phyloP scores from a whole-genome alignment of 441 rosid genomes.

The Codiaeum variegatum region DNA sequence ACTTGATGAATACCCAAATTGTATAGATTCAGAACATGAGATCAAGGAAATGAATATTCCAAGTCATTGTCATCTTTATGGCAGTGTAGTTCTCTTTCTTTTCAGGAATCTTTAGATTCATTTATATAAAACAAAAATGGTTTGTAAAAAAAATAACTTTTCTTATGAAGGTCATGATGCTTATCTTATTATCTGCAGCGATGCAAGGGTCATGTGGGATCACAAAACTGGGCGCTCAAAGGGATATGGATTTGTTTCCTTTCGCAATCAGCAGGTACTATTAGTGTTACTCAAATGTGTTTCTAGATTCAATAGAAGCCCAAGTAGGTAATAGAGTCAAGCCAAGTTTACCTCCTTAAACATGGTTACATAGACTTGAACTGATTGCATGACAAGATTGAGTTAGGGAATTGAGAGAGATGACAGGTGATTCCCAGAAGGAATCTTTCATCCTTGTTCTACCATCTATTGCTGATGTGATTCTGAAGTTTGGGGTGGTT shows the following conservation, averaged over 20 bases:
- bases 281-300: background rate
- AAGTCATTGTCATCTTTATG: background rate
- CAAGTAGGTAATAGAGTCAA: background rate
- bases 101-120: background rate
- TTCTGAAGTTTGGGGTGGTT: background rate
- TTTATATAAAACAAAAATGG: background rate
- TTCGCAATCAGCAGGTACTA: constrained; percentile 72
- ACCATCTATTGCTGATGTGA: background rate
- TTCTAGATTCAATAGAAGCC: background rate
- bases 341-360: background rate
- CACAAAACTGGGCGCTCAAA: constrained; percentile 89
- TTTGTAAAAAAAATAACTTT: background rate
- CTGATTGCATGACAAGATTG: background rate
- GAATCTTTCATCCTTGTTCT: background rate
- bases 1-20: background rate
- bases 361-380: background rate
- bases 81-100: background rate
- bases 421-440: background rate
- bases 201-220: constrained; percentile 96
- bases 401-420: background rate
- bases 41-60: background rate
- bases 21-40: background rate
- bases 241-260: constrained; percentile 89
- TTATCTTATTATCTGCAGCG: constrained; percentile 34
- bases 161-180: background rate